Percentiles rank a stretch among this genome's conserved stretches.
phyloP scores from a whole-genome alignment of 352 stramenopile genomes.

The Lagenidium giganteum region DNA sequence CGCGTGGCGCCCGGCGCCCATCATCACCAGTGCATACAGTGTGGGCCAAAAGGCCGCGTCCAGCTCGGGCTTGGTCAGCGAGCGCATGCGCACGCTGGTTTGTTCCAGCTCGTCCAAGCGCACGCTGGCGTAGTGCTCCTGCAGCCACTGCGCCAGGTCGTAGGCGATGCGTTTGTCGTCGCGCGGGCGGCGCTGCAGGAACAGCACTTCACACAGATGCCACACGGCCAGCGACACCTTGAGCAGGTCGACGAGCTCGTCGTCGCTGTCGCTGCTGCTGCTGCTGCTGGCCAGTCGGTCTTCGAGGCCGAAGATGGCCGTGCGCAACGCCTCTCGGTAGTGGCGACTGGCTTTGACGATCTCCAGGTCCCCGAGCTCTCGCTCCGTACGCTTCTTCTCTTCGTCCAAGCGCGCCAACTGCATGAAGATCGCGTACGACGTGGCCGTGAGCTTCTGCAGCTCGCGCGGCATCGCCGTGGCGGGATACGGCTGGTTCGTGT shows the following conservation, averaged over 20 bases:
- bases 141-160: slow-evolving; percentile 65
- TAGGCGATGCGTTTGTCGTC: slow-evolving; percentile 61
- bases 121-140: slow-evolving; percentile 63
- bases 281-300: slow-evolving; percentile 30
- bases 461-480: slow-evolving; percentile 41
- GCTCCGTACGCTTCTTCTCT: slow-evolving; percentile 7
- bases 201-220: slow-evolving; percentile 74
- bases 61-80: slow-evolving; percentile 24
- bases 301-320: slow-evolving; percentile 59
- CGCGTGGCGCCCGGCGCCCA: slow-evolving; percentile 37
- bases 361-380: slow-evolving; percentile 21
- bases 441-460: slow-evolving; percentile 45
- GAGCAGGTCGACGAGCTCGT: slow-evolving; percentile 31
- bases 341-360: slow-evolving; percentile 52
- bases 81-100: slow-evolving; percentile 36
- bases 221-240: slow-evolving; percentile 78
- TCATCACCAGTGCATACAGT: slow-evolving; percentile 47
- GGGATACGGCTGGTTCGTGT: background rate
- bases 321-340: slow-evolving; percentile 67
- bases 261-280: slow-evolving; percentile 7
- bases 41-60: slow-evolving; percentile 63
- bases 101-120: slow-evolving; percentile 48
- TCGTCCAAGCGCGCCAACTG: slow-evolving; percentile 16
- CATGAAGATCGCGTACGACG: slow-evolving; percentile 59
- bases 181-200: slow-evolving; percentile 48